Base-by-base conservation (phyloP, 2,329 filamentous ascomycete genomes). In the Ceratocystis variospora region DNA sequence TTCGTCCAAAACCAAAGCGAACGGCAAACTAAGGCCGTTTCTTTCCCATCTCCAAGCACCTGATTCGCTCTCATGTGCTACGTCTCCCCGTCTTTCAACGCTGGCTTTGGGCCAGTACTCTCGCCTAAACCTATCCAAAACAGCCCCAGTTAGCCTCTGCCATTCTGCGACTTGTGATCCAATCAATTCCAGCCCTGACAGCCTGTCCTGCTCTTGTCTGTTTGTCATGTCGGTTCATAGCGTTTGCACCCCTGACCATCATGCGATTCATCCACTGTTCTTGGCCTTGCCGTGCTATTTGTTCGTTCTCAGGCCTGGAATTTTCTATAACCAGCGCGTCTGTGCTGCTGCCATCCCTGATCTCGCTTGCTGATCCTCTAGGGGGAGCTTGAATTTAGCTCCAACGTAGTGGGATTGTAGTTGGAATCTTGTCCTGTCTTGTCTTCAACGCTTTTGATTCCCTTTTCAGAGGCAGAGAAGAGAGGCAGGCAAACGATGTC, bases 341-440 rank as follows among this genome's bases (percentile, higher is more conserved):
- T 59, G 53, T 59, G 53, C 33, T 33, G 17, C 53, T 59, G 53
- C 28, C 53, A 59, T 15, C 53, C 53, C 53, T 59, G 53, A 59
- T 59, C 25, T 59, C 53, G 53, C 53, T 59, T 33, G 25, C 25
- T n/a, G 53, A 59, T 59, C 53, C 53, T 17, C 28, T 59, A 59
- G 53, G 28, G 53, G 53, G 6, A 33, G 33, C 48, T 53, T 37
- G 46, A 12, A 33, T 15, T 31, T 33, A 37, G 53, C 17, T 33
- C 28, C 6, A 59, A n/a, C 15, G 28, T n/a, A 25, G 28, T 37
- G 28, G 33, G 33, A 37, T 37, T 37, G 33, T 3, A 10, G 10
- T 37, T 37, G 33, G 33, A 37, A 37, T 37, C 33, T 37, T 22
- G 33, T 37, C 33, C 10, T 22, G 33, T 37, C 33, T 37, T 37